Conservation (phyloP, 495 filamentous ascomycete genomes). For the Penicillium canariense region DNA sequence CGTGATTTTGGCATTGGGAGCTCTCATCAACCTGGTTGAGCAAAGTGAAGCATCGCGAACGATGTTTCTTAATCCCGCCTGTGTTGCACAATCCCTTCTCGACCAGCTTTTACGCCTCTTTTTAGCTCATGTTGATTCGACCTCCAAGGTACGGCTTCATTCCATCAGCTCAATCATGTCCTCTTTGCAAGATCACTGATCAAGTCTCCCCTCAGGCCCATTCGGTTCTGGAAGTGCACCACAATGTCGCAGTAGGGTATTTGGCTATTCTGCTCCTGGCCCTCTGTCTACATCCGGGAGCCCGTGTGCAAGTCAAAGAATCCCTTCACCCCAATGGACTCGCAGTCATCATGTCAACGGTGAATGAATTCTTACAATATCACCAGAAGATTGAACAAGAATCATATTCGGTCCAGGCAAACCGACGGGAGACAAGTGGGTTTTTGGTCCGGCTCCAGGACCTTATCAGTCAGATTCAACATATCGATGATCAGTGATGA, state of each 20-base stretch:
- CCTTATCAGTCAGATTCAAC: slow-evolving; percentile 38
- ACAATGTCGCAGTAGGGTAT: slow-evolving; percentile 89
- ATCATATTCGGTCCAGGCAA: slow-evolving; percentile 18
- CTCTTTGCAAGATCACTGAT: slow-evolving; percentile 1
- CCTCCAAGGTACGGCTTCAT: slow-evolving; percentile 44
- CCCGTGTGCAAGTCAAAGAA: slow-evolving; percentile 47
- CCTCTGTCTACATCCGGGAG: slow-evolving; percentile 61
- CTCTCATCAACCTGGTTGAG: slow-evolving; percentile 87
- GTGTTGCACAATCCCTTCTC: slow-evolving; percentile 31
- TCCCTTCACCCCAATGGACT: slow-evolving; percentile 60
- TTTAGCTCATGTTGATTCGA: slow-evolving; percentile 34
- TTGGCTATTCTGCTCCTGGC: slow-evolving; percentile 81
- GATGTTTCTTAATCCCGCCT: slow-evolving; percentile 31
- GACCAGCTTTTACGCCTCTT: slow-evolving; percentile 46
- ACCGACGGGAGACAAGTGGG: slow-evolving; percentile 37
- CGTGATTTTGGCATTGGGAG: slow-evolving; percentile 75
- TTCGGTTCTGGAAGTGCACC: slow-evolving; percentile 77
- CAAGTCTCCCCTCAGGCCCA: slow-evolving; percentile 57
- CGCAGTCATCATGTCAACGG: slow-evolving; percentile 64
- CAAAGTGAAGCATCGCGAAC: slow-evolving; percentile 56
- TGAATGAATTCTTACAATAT: slow-evolving; percentile 80
- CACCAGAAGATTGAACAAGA: slow-evolving; percentile 68
- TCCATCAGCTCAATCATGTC: background rate
- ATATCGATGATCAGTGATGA: background rate
- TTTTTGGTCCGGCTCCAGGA: slow-evolving; percentile 60